Conservation (phyloP, 1,284 basidiomycete species). For the Rhodotorula sp. region DNA sequence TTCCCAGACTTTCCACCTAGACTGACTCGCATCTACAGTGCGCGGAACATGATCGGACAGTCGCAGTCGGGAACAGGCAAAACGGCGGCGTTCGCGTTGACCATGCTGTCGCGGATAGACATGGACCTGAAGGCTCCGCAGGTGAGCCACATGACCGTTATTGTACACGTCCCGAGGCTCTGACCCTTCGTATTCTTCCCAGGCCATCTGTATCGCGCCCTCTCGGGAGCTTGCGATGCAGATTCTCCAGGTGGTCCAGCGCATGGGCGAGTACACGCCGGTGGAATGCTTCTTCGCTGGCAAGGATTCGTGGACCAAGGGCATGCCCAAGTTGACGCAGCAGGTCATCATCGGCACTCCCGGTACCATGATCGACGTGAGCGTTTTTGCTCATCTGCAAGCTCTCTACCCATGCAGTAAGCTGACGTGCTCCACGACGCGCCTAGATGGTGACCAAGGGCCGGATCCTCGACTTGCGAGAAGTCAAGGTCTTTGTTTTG, state of each 20-base stretch:
- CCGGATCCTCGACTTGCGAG: conserved; percentile 60
- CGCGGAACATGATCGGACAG: conserved; percentile 98
- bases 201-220: conserved; percentile 90
- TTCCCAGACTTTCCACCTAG: too few relatives aligned
- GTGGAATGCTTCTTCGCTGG: conserved; percentile 94
- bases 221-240: conserved; percentile 96
- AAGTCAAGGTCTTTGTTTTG: conserved; percentile 89
- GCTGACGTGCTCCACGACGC: not conserved
- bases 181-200: not conserved
- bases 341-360: conserved; percentile 97
- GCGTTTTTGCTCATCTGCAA: conserved; percentile 12
- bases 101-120: conserved; percentile 94
- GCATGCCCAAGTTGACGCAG: conserved; percentile 64
- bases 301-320: conserved; percentile 68
- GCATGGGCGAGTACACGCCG: conserved; percentile 92
- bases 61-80: conserved; percentile 99
- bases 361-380: conserved; percentile 87
- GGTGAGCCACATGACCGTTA: conserved; percentile 52
- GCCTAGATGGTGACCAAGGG: conserved; percentile 34
- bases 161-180: too few relatives aligned
- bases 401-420: not conserved
- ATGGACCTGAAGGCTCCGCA: conserved; percentile 79
- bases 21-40: conserved; percentile 54
- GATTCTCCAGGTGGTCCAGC: conserved; percentile 89
- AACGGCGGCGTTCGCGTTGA: conserved; percentile 95